These are phyloP conservation scores for Kodamaea neixiangensis DNA, from an alignment of 805 yeast genomes.

Conservation along the genomic window DNA sequence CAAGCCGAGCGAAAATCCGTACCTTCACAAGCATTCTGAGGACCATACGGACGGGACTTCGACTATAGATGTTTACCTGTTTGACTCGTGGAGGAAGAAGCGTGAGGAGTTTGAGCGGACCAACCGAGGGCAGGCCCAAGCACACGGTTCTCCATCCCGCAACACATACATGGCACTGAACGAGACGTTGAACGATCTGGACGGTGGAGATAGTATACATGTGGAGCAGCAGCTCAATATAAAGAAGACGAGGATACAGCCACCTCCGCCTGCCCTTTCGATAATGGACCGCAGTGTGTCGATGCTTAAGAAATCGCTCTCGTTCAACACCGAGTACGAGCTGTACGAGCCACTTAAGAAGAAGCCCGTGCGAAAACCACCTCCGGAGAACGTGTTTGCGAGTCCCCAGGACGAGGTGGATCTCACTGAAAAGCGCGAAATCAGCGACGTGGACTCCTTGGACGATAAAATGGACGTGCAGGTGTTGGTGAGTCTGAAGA, in stretches of 20 bases:
- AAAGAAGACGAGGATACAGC: background rate
- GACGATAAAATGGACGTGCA: slow-evolving; percentile 64
- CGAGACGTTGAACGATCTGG: slow-evolving; percentile 17
- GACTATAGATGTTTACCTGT: slow-evolving; percentile 48
- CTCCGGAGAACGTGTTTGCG: slow-evolving; percentile 2
- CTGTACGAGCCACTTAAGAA: slow-evolving; percentile 1
- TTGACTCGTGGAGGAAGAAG: slow-evolving; percentile 55
- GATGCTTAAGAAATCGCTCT: slow-evolving; percentile 25
- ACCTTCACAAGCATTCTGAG: slow-evolving; percentile 3
- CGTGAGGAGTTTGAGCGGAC: slow-evolving; percentile 46
- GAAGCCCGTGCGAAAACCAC: background rate
- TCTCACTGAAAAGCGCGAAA: background rate
- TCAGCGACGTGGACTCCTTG: slow-evolving; percentile 24
- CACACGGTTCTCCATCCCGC: background rate
- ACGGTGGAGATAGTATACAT: slow-evolving; percentile 6
- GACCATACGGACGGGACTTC: slow-evolving; percentile 30
- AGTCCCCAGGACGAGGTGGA: slow-evolving; percentile 2
- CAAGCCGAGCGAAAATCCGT: slow-evolving; percentile 12
- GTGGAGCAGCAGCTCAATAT: background rate
- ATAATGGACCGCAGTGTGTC: slow-evolving; percentile 18
- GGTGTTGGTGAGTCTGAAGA: slow-evolving; percentile 65
- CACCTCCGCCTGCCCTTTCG: slow-evolving; percentile 1
- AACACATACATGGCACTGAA: slow-evolving; percentile 8
- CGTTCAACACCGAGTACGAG: slow-evolving; percentile 15
- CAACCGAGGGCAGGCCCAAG: background rate